These are phyloP conservation scores for Mytilinidion resinicola DNA, from an alignment of 495 filamentous ascomycete genomes.

Conservation along the genomic window DNA sequence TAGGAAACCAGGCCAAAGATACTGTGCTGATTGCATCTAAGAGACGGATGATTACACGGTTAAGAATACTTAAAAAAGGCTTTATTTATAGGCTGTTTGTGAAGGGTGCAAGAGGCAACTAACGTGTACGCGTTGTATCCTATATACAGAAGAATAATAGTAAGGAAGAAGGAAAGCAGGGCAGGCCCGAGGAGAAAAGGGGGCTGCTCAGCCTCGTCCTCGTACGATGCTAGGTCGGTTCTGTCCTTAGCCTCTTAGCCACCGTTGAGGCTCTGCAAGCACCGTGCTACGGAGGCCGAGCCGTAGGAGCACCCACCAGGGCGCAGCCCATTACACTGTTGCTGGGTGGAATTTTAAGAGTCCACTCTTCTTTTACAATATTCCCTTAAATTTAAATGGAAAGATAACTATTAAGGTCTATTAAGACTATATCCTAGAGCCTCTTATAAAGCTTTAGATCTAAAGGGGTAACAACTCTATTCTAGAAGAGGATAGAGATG, in stretches of 20 bases:
- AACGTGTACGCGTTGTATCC: too few relatives aligned
- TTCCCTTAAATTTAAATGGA: conserved; percentile 11
- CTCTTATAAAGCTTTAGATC: conserved; percentile 13
- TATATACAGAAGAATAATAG: too few relatives aligned
- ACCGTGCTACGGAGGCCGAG: too few relatives aligned
- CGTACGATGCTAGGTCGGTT: too few relatives aligned
- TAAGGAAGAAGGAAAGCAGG: too few relatives aligned
- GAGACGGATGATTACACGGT: background rate
- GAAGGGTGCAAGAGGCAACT: too few relatives aligned
- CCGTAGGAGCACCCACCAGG: too few relatives aligned
- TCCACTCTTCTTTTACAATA: conserved; percentile 9
- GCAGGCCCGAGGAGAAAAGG: too few relatives aligned
- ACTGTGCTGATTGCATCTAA: conserved; percentile 11
- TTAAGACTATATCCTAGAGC: conserved; percentile 8
- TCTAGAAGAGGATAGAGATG: conserved; percentile 15
- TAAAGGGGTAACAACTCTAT: conserved; percentile 3
- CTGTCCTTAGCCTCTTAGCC: too few relatives aligned
- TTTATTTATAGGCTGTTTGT: conserved; percentile 10
- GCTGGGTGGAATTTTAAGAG: conserved; percentile 14
- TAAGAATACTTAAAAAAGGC: conserved; percentile 5
- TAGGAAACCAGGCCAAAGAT: conserved; percentile 3
- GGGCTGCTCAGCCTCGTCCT: too few relatives aligned
- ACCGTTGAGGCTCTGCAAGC: too few relatives aligned
- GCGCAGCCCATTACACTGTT: too few relatives aligned
- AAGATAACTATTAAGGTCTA: conserved; percentile 14